These are phyloP conservation scores for Stipa capillata DNA, from an alignment of 176 grass and related monocot species.

Conservation along the genomic window DNA sequence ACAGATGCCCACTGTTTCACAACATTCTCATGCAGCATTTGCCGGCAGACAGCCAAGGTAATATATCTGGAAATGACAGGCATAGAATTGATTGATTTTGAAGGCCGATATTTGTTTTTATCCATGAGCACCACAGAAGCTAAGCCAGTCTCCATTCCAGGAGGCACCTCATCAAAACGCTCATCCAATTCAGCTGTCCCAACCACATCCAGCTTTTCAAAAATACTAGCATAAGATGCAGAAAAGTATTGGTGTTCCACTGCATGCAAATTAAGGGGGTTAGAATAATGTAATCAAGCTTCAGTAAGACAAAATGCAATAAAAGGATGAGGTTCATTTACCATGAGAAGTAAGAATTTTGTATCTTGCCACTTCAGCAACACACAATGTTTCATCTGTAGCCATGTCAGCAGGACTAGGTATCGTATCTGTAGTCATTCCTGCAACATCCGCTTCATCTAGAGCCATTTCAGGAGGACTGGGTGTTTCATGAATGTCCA, in stretches of 20 bases:
- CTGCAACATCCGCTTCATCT: constrained; percentile 15
- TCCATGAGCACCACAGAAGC: constrained; percentile 13
- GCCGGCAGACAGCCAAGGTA: constrained; percentile 54
- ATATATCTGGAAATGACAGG: constrained; percentile 61
- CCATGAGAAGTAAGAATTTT: constrained; percentile 13
- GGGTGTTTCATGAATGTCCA: neutral
- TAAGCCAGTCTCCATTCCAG: constrained; percentile 48
- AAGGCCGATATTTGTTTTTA: constrained; percentile 41
- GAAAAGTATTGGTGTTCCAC: constrained; percentile 17
- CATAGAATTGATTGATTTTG: constrained; percentile 18
- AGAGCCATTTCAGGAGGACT: constrained; percentile 10
- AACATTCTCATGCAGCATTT: constrained; percentile 55
- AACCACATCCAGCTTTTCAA: constrained; percentile 48
- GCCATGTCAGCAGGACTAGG: constrained; percentile 6
- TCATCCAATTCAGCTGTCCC: constrained; percentile 33
- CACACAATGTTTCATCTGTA: constrained; percentile 2
- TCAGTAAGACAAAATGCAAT: constrained; percentile 2
- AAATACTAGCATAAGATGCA: constrained; percentile 47
- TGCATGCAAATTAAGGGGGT: constrained; percentile 26
- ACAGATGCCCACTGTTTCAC: constrained; percentile 44
- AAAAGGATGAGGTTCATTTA: constrained; percentile 25
- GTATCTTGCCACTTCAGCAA: constrained; percentile 21
- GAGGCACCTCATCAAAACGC: constrained; percentile 58
- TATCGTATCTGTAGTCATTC: neutral
- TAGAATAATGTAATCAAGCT: constrained; percentile 22